phyloP scores from a whole-genome alignment of 2,329 filamentous ascomycete genomes.

The Chrysosporium keratinophilum region DNA sequence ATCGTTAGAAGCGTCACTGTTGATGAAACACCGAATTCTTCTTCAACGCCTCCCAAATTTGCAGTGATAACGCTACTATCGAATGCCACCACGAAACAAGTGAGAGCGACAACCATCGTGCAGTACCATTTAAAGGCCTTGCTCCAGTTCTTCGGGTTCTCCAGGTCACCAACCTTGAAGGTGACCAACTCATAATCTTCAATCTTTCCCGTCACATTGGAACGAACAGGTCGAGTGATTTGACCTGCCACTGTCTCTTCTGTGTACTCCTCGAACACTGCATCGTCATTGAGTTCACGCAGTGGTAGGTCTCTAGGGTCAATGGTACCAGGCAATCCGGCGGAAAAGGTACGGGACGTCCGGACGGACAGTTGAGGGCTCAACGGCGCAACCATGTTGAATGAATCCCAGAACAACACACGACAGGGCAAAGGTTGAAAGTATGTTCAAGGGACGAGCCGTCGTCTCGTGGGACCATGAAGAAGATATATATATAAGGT shows the following conservation, averaged over 20 bases:
- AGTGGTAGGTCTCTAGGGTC: slow-evolving; percentile 53
- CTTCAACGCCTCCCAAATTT: slow-evolving; percentile 54
- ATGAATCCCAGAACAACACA: background rate
- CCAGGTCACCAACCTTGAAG: slow-evolving; percentile 60
- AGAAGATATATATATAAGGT: slow-evolving; percentile 9
- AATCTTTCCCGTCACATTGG: slow-evolving; percentile 45
- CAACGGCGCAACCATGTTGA: slow-evolving; percentile 1
- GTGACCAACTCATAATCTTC: slow-evolving; percentile 55
- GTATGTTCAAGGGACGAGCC: background rate
- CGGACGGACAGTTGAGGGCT: background rate
- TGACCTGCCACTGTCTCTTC: slow-evolving; percentile 52
- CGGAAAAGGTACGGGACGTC: slow-evolving; percentile 20
- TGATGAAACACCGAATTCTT: slow-evolving; percentile 57
- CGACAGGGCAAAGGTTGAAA: background rate
- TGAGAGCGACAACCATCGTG: slow-evolving; percentile 72
- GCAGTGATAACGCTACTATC: slow-evolving; percentile 67
- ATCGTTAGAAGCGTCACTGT: slow-evolving; percentile 65
- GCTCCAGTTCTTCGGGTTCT: slow-evolving; percentile 68
- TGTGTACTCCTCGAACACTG: slow-evolving; percentile 58
- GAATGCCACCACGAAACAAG: slow-evolving; percentile 65
- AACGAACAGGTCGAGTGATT: slow-evolving; percentile 46
- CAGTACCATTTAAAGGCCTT: slow-evolving; percentile 70
- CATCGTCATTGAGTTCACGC: slow-evolving; percentile 50
- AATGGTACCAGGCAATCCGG: slow-evolving; percentile 15
- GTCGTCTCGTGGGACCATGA: background rate